These are phyloP conservation scores for Paracoccidioides brasiliensis DNA, from an alignment of 2,329 filamentous ascomycete species.

Conservation along the genomic window DNA sequence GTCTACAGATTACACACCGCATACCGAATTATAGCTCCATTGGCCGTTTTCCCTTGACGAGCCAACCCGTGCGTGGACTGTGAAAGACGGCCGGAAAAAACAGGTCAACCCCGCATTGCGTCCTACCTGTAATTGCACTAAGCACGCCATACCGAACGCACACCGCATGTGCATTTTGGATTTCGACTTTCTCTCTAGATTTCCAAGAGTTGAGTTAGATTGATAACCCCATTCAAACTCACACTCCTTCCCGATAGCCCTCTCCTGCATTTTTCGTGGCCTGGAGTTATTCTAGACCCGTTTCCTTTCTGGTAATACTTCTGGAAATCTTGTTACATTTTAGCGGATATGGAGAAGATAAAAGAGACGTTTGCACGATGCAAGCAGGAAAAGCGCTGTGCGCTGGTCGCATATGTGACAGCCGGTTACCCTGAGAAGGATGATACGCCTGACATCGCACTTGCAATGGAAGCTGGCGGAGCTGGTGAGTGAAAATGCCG, in stretches of 20 bases:
- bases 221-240: not conserved
- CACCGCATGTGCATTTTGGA: not conserved
- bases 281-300: too few species aligned
- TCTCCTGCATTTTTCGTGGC: too few species aligned
- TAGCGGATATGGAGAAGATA: conserved; percentile 36
- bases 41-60: not conserved
- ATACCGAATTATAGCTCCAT: not conserved
- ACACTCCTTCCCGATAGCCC: too few species aligned
- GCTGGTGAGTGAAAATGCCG: conserved; percentile 48
- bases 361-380: conserved; percentile 45
- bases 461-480: conserved; percentile 85
- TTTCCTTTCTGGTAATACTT: not conserved
- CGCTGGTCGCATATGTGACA: conserved; percentile 91
- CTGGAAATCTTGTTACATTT: not conserved
- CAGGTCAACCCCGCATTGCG: not conserved
- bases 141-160: not conserved
- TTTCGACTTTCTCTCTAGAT: not conserved
- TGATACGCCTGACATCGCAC: conserved; percentile 68
- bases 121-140: not conserved
- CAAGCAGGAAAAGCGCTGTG: conserved; percentile 51
- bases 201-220: not conserved
- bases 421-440: conserved; percentile 78
- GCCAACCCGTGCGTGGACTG: not conserved
- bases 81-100: not conserved
- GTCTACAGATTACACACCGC: not conserved